Evolutionary conservation across 1,284 basidiomycete species (phyloP), one percentile per base, ranked within the genome.

Genomic region (Cutaneotrichosporon cavernicola): DNA sequence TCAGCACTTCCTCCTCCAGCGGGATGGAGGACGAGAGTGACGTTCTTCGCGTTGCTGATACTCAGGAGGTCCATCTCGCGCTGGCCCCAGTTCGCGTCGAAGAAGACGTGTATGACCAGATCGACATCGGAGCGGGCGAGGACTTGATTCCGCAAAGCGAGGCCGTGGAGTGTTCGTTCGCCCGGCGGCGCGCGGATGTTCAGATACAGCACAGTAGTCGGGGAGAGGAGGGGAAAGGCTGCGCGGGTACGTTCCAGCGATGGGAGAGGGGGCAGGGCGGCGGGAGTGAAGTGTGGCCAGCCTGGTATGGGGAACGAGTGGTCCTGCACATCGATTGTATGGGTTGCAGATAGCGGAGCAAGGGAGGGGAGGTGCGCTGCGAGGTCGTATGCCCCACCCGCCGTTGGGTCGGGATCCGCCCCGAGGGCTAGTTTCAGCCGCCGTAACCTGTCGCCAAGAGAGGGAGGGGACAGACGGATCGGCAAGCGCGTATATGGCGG

Each of bases 161-260:
- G 18, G 31, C 30, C 51, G 31, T 31, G 51, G 14, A 53, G 51
- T 6, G 30, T n/a, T 5, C 30, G 31, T 14, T 53, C 51, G 51
- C 30, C 30, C 30, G 51, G 51, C 26, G 51, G 51, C 26, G 51
- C 51, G 14, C 51, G 51, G 30, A 53, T 53, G 51, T 53, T 53
- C 14, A 53, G 51, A 31, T 34, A 53, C 30, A 32, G 26, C 13
- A 53, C 16, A 6, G 18, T n/a, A 8, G 14, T 30, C 7, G 51
- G 51, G 14, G 31, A 4, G 18, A 53, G 51, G 30, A 53, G 14
- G 51, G 31, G 51, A 8, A n/a, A n/a, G 31, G 26, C 26, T 13
- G 30, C 31, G 30, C 51, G 51, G 4, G 51, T 34, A 7, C 51
- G 51, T 14, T 18, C 16, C 13, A 53, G 31, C 5, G 6, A 16